Conservation (phyloP, 2,329 filamentous ascomycete genomes). For the Fusarium aywerte region DNA sequence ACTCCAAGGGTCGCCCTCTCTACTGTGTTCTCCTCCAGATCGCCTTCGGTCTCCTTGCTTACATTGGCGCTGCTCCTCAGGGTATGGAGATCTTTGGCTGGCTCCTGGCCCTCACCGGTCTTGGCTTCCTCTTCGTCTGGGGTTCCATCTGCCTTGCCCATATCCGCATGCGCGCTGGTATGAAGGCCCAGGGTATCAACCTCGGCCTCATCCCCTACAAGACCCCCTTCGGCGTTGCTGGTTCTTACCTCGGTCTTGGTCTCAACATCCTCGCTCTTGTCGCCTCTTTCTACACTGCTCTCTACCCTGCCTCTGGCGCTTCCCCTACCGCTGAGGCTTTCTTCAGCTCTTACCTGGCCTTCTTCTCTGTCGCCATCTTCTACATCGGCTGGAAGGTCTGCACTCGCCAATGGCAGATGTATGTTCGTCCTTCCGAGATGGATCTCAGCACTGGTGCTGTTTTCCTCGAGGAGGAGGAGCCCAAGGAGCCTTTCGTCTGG, state of each 20-base stretch:
- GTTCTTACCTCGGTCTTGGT: slow-evolving; percentile 81
- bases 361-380: slow-evolving; percentile 72
- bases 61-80: slow-evolving; percentile 73
- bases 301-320: slow-evolving; percentile 60
- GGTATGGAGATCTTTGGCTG: slow-evolving; percentile 78
- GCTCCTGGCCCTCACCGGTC: slow-evolving; percentile 79
- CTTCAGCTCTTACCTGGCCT: slow-evolving; percentile 77
- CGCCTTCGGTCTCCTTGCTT: slow-evolving; percentile 77
- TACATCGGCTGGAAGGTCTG: slow-evolving; percentile 81
- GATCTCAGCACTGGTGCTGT: slow-evolving; percentile 85
- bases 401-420: slow-evolving; percentile 67
- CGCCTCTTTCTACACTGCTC: slow-evolving; percentile 83
- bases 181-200: slow-evolving; percentile 73
- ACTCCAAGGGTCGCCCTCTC: slow-evolving; percentile 82
- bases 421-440: slow-evolving; percentile 78
- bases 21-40: slow-evolving; percentile 76
- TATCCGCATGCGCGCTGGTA: slow-evolving; percentile 87
- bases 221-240: slow-evolving; percentile 81
- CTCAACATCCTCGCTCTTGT: slow-evolving; percentile 82
- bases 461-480: slow-evolving; percentile 81
- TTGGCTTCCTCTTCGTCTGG: slow-evolving; percentile 85
- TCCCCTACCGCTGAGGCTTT: slow-evolving; percentile 76
- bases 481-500: slow-evolving; percentile 76
- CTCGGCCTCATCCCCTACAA: slow-evolving; percentile 82
- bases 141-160: slow-evolving; percentile 86